These are phyloP conservation scores for Cnidoscolus chayamansa DNA, from an alignment of 441 rosid genomes.

Conservation along the genomic window DNA sequence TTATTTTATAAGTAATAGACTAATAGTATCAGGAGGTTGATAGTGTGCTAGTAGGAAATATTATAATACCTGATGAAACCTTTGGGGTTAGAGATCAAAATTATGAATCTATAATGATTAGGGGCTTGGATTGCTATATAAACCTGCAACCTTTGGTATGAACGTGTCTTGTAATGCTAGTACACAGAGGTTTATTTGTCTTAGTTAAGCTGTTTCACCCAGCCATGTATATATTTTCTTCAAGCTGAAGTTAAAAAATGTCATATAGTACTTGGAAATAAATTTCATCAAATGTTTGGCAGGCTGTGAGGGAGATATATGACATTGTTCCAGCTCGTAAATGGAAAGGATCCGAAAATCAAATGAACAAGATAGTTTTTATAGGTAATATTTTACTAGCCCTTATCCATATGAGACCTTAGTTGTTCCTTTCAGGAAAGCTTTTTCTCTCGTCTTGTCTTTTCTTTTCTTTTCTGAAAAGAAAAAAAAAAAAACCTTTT, in stretches of 20 bases:
- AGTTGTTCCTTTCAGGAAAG: neutral
- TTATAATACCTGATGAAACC: neutral
- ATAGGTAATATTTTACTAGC: conserved; percentile 48
- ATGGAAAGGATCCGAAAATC: conserved; percentile 64
- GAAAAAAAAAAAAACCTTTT: neutral
- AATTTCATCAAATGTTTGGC: conserved; percentile 24
- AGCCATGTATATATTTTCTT: neutral
- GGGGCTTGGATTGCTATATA: neutral
- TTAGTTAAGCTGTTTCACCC: neutral
- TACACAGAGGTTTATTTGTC: neutral
- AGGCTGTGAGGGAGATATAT: conserved; percentile 96
- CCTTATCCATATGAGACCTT: neutral
- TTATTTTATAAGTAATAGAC: neutral
- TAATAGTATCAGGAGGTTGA: neutral
- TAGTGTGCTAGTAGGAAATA: neutral
- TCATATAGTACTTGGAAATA: neutral
- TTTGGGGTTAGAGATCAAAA: neutral
- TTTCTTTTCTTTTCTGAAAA: no score
- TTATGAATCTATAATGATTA: neutral
- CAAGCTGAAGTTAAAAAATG: neutral
- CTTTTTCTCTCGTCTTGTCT: no score
- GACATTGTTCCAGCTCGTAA: conserved; percentile 79
- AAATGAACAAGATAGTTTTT: conserved; percentile 68
- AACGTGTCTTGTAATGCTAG: neutral
- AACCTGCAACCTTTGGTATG: neutral